Base-by-base conservation (phyloP, 2,329 filamentous ascomycete species). In the Elsinoe perseae region DNA sequence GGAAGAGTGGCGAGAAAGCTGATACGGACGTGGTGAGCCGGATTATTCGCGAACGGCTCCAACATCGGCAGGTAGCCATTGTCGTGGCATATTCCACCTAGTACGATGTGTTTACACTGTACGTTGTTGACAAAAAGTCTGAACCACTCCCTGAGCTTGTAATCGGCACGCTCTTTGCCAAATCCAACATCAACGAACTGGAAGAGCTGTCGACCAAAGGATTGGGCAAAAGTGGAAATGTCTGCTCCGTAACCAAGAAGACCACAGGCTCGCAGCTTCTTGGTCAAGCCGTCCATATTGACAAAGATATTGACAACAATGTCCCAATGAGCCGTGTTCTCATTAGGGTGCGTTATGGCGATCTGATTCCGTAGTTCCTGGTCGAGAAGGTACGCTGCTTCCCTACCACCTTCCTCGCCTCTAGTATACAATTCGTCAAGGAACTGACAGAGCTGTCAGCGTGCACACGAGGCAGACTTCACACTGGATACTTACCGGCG, bases 91-190 rank as follows among this genome's bases (percentile, higher is more conserved):
- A 56, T 56, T 36, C 77, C 81, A 4, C 80, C 83, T 57, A 83
- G 80, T 63, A 80, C 80, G 32, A 86, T 81, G 64, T 84, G 82
- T 61, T 80, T 81, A 70, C 83, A 86, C 63, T 83, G 79, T 2
- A 74, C 69, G 61, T 80, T 81, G 44, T 82, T 77, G 30, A 74
- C 76, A 59, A 81, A 82, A 1, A 83, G 70, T 4, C 73, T 70
- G 64, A 74, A 71, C 57, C 69, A 59, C 61, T 71, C 80, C 64
- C 80, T 74, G 55, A 85, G 74, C 65, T 85, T 85, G 64, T 78
- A 79, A 61, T 80, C 79, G 25, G 79, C 78, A 27, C 78, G 78
- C 61, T 82, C 79, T 62, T 83, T 83, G 32, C 80, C 74, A 59
- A 81, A 78, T 8, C 81, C 79, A 9, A 80, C 80, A 63, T 85